These are phyloP conservation scores for Neurospora sublineolata DNA, from an alignment of 495 filamentous ascomycete genomes.

Conservation along the genomic window DNA sequence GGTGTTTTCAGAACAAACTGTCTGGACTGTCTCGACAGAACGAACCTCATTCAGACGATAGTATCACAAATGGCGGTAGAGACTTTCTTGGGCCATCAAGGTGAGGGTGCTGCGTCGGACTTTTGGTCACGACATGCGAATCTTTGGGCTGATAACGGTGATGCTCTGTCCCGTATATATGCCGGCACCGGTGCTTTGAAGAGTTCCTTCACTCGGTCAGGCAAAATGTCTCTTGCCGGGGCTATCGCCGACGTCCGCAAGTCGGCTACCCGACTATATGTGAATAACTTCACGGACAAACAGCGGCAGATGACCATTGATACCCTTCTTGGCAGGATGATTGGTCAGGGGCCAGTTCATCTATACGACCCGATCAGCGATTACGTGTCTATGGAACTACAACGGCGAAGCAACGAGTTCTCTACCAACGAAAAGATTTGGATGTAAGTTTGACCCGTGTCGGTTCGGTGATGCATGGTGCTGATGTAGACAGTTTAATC, in stretches of 20 bases:
- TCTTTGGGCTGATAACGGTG: constrained; percentile 97
- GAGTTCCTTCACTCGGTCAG: constrained; percentile 87
- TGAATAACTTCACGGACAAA: constrained; percentile 96
- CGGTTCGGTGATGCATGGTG: neutral
- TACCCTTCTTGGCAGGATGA: constrained; percentile 70
- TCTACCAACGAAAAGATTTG: constrained; percentile 38
- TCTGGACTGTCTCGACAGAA: constrained; percentile 89
- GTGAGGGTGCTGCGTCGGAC: constrained; percentile 54
- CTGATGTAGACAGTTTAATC: constrained; percentile 52
- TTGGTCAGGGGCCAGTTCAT: constrained; percentile 72
- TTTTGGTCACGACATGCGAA: constrained; percentile 84
- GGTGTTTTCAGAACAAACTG: constrained; percentile 95
- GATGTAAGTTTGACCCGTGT: constrained; percentile 24
- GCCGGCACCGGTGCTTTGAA: constrained; percentile 93
- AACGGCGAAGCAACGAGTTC: constrained; percentile 43
- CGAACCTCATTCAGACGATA: constrained; percentile 91
- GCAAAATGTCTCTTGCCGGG: constrained; percentile 91
- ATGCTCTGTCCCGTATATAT: constrained; percentile 89
- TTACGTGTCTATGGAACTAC: constrained; percentile 64
- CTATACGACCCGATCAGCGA: constrained; percentile 93
- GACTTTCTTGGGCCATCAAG: constrained; percentile 58
- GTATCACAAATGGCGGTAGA: constrained; percentile 87
- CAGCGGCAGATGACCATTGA: constrained; percentile 90
- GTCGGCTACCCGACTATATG: constrained; percentile 83
- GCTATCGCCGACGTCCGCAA: constrained; percentile 93